These are phyloP conservation scores for Verruconis gallopava DNA, from an alignment of 2,329 filamentous ascomycete species.

Conservation along the genomic window DNA sequence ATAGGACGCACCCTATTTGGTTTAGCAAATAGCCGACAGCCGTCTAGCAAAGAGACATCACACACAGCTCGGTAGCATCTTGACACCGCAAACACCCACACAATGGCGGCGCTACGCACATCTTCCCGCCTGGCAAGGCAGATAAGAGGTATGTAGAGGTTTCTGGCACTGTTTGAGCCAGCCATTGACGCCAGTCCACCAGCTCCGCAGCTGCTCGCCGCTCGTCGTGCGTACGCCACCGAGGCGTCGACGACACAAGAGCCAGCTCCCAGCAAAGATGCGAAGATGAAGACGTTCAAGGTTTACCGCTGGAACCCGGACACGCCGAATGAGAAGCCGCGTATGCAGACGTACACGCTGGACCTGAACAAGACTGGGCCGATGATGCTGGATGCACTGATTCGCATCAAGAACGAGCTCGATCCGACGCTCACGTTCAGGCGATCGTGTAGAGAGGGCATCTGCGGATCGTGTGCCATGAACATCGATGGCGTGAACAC, in stretches of 20 bases:
- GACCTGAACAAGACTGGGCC: slow-evolving; percentile 98
- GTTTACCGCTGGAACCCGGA: slow-evolving; percentile 99
- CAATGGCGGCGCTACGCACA: slow-evolving; percentile 13
- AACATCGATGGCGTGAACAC: slow-evolving; percentile 99
- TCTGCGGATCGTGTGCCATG: slow-evolving; percentile 98
- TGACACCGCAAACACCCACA: background rate
- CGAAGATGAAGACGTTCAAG: slow-evolving; percentile 84
- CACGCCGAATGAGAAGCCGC: slow-evolving; percentile 78
- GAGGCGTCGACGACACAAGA: slow-evolving; percentile 50
- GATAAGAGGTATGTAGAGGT: slow-evolving; percentile 8
- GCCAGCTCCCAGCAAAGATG: slow-evolving; percentile 41
- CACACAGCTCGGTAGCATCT: background rate
- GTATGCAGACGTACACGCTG: slow-evolving; percentile 88
- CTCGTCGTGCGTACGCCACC: slow-evolving; percentile 21
- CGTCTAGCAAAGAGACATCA: background rate
- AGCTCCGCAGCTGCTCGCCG: slow-evolving; percentile 1
- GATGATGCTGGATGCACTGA: slow-evolving; percentile 94
- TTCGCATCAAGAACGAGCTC: slow-evolving; percentile 97
- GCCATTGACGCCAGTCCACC: background rate
- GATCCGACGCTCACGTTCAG: slow-evolving; percentile 95
- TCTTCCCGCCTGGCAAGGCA: slow-evolving; percentile 10
- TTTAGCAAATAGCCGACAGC: slow-evolving; percentile 1
- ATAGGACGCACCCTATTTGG: too few species aligned
- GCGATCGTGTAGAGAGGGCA: slow-evolving; percentile 91
- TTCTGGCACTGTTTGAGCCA: background rate